Evolutionary conservation across 306 rosid genomes (phyloP).

Genomic region (Rubus parviflorus): DNA sequence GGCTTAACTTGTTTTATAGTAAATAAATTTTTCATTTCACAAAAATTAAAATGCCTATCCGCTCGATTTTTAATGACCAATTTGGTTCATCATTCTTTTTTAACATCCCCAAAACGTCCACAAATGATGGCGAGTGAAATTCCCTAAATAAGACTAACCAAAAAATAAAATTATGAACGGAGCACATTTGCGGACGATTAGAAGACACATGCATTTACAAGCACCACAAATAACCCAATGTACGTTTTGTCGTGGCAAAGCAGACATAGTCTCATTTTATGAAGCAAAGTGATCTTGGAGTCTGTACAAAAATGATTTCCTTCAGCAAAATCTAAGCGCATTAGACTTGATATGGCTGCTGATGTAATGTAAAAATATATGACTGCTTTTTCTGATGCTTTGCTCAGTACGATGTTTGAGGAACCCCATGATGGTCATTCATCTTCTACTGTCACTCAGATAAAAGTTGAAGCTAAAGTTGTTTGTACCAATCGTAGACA

Average conservation of each 20-base stretch:
- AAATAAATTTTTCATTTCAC: too few relatives aligned
- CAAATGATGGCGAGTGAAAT: too few relatives aligned
- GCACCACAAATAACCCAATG: background rate
- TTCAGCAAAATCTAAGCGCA: conserved; percentile 3
- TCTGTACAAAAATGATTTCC: background rate
- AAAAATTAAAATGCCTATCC: too few relatives aligned
- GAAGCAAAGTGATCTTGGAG: background rate
- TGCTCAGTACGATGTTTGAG: conserved; percentile 17
- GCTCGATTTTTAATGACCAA: too few relatives aligned
- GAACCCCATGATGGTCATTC: conserved; percentile 16
- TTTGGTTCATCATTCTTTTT: too few relatives aligned
- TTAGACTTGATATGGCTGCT: conserved; percentile 17
- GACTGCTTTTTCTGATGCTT: conserved; percentile 1
- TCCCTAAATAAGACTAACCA: too few relatives aligned
- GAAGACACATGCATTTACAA: background rate
- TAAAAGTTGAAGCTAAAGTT: background rate
- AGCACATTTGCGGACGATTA: too few relatives aligned
- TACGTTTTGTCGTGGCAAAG: background rate
- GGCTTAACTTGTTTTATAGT: too few relatives aligned
- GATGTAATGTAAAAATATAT: background rate
- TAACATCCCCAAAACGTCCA: too few relatives aligned
- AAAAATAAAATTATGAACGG: too few relatives aligned
- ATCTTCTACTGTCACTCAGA: background rate
- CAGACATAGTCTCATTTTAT: background rate
- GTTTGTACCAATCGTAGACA: background rate